Conservation (phyloP, 352 stramenopile genomes). For the Pelagophyceae sp. region DNA sequence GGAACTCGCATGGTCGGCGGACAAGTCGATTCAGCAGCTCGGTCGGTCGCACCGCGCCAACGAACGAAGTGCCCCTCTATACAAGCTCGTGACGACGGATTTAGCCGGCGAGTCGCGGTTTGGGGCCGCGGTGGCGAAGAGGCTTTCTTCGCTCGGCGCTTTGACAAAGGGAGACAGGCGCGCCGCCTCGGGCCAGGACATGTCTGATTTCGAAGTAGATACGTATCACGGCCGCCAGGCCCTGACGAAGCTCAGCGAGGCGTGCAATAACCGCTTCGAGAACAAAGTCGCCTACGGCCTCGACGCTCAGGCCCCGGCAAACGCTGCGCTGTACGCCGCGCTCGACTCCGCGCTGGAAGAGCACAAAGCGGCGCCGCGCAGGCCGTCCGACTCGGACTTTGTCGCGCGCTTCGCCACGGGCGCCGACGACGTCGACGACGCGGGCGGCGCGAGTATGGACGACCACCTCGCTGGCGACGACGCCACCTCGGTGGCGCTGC, state of each 20-base stretch:
- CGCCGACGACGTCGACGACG: neutral
- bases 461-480: neutral
- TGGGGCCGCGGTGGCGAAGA: slow-evolving; percentile 54
- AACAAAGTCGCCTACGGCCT: slow-evolving; percentile 7
- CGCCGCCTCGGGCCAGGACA: slow-evolving; percentile 48
- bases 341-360: neutral
- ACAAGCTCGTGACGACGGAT: slow-evolving; percentile 60
- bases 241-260: slow-evolving; percentile 21
- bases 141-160: slow-evolving; percentile 59
- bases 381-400: neutral
- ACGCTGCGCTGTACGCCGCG: neutral
- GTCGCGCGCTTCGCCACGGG: neutral
- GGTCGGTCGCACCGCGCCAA: slow-evolving; percentile 43
- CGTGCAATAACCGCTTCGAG: slow-evolving; percentile 2
- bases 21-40: slow-evolving; percentile 55
- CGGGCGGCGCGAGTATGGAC: neutral
- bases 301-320: neutral
- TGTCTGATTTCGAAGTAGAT: slow-evolving; percentile 39
- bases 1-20: slow-evolving; percentile 55
- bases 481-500: neutral
- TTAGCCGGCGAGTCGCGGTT: slow-evolving; percentile 61
- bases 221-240: slow-evolving; percentile 28
- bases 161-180: slow-evolving; percentile 63
- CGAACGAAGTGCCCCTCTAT: slow-evolving; percentile 51
- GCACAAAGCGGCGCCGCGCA: neutral